phyloP scores from a whole-genome alignment of 2,329 filamentous ascomycete species.

The Macrophomina pseudophaseolina region DNA sequence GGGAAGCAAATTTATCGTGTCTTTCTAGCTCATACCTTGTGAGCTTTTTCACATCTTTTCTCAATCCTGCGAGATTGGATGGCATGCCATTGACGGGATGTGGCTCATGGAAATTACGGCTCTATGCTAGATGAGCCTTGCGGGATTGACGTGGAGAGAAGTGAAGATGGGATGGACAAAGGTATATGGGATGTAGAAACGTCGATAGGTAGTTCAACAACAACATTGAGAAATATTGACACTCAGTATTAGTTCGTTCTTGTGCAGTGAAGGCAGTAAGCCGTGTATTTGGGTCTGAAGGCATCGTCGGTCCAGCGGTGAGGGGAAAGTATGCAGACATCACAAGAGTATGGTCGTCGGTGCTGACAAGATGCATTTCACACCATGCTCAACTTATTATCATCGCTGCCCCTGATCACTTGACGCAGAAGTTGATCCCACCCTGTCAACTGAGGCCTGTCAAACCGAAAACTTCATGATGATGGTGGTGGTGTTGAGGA shows the following conservation, averaged over 20 bases:
- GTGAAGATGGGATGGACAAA: neutral
- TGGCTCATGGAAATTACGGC: neutral
- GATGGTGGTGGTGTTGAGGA: neutral
- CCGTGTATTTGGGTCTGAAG: too few relatives aligned
- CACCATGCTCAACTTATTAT: too few relatives aligned
- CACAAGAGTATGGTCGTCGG: too few relatives aligned
- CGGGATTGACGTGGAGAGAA: neutral
- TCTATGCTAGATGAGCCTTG: too few relatives aligned
- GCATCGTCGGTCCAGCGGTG: too few relatives aligned
- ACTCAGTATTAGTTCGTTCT: neutral
- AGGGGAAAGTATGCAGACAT: too few relatives aligned
- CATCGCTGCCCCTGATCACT: too few relatives aligned
- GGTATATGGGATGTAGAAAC: neutral
- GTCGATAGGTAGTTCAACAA: neutral
- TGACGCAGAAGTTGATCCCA: too few relatives aligned
- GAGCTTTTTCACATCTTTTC: neutral
- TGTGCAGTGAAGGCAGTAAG: too few relatives aligned
- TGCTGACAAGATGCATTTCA: too few relatives aligned
- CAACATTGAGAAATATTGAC: neutral
- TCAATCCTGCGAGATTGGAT: too few relatives aligned
- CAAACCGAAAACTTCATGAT: neutral
- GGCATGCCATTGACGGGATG: too few relatives aligned
- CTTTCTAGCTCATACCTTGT: neutral
- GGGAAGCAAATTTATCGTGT: neutral
- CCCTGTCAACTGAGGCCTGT: neutral